Percentiles rank a stretch among this genome's conserved stretches.
These are phyloP conservation scores for Jasminum sambac DNA, from an alignment of 257 asterid species.

Conservation along the genomic window DNA sequence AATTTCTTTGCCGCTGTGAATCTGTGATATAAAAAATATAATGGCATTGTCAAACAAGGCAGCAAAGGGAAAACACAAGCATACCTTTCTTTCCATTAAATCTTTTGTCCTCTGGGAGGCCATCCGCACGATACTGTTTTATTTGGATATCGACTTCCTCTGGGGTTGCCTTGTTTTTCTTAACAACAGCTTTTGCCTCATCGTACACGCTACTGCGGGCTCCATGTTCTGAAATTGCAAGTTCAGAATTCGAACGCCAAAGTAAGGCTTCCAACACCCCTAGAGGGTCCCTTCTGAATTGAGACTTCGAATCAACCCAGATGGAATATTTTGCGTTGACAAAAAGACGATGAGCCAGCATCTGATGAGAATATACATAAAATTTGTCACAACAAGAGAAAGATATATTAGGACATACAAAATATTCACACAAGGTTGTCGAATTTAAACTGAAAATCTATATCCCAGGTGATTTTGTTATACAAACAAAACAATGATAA, in stretches of 20 bases:
- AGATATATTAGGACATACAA: neutral
- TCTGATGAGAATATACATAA: constrained; percentile 50
- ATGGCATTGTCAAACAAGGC: neutral
- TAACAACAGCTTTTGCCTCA: constrained; percentile 97
- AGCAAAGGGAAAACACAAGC: constrained; percentile 12
- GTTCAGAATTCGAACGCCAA: constrained; percentile 75
- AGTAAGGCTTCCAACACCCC: constrained; percentile 89
- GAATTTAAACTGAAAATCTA: neutral
- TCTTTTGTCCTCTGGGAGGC: constrained; percentile 92
- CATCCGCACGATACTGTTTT: constrained; percentile 77
- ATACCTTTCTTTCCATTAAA: constrained; percentile 94
- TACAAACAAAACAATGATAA: neutral
- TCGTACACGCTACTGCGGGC: constrained; percentile 98
- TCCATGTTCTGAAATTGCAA: constrained; percentile 99
- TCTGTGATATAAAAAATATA: neutral
- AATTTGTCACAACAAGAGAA: neutral
- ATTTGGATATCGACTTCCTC: constrained; percentile 90
- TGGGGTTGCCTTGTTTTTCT: constrained; percentile 91
- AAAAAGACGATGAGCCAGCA: constrained; percentile 97
- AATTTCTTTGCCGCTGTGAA: constrained; percentile 7
- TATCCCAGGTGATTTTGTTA: neutral
- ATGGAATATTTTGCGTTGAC: constrained; percentile 89
- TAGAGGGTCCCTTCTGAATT: constrained; percentile 91
- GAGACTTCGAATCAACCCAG: constrained; percentile 99
- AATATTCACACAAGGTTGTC: neutral